Evolutionary conservation across 75 land plant species (phyloP).

Genomic region (Pinus taeda): DNA sequence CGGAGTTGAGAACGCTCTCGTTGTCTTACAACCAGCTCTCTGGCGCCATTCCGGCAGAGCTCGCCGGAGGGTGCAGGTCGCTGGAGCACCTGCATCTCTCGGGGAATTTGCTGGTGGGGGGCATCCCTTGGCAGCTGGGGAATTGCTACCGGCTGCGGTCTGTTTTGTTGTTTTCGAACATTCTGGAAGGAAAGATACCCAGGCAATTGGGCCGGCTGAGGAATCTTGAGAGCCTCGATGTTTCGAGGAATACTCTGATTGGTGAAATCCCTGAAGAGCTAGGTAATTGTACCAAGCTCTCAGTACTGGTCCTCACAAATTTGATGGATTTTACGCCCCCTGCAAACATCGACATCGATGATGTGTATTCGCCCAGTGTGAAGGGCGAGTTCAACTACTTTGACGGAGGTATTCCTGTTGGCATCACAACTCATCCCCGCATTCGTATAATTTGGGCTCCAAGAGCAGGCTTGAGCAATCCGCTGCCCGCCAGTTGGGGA

Average conservation of each 20-base stretch:
- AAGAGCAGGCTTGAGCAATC: slow-evolving; percentile 53
- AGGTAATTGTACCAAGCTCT: slow-evolving; percentile 34
- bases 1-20: slow-evolving; percentile 4
- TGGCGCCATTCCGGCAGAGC: slow-evolving; percentile 15
- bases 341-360: neutral
- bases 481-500: slow-evolving; percentile 50
- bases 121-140: slow-evolving; percentile 54
- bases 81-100: slow-evolving; percentile 46
- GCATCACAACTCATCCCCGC: slow-evolving; percentile 37
- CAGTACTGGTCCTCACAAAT: slow-evolving; percentile 47
- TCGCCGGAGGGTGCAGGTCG: slow-evolving; percentile 14
- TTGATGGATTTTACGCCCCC: slow-evolving; percentile 18
- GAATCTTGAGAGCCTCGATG: slow-evolving; percentile 37
- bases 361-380: neutral
- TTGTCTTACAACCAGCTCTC: slow-evolving; percentile 23
- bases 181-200: slow-evolving; percentile 58
- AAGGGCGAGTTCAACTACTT: slow-evolving; percentile 69
- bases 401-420: slow-evolving; percentile 43
- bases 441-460: slow-evolving; percentile 76
- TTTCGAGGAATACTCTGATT: slow-evolving; percentile 51
- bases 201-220: slow-evolving; percentile 40
- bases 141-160: slow-evolving; percentile 40
- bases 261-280: slow-evolving; percentile 50
- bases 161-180: slow-evolving; percentile 49
- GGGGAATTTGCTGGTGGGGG: slow-evolving; percentile 37